Percentiles rank a stretch among this genome's conserved stretches.
Conservation (phyloP, 2,329 filamentous ascomycete species). For the Talaromyces sp. region DNA sequence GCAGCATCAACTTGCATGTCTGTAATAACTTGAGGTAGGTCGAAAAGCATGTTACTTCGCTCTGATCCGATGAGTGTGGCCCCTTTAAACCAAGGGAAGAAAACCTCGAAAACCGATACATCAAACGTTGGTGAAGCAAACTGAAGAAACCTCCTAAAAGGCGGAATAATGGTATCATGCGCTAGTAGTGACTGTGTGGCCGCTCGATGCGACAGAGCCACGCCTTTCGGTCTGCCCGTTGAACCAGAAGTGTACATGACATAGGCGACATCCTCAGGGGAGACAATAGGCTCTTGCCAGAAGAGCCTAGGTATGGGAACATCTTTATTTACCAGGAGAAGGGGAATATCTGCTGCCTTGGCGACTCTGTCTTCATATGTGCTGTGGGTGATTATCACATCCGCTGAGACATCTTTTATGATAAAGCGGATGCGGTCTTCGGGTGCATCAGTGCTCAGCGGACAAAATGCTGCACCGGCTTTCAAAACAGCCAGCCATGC, state of each 20-base stretch:
- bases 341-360: conserved; percentile 21
- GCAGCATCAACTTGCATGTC: conserved; percentile 71
- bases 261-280: conserved; percentile 60
- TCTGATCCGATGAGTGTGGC: conserved; percentile 69
- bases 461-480: conserved; percentile 80
- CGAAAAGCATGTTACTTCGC: conserved; percentile 66
- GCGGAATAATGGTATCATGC: conserved; percentile 73
- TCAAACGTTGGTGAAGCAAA: conserved; percentile 93
- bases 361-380: conserved; percentile 24
- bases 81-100: conserved; percentile 76
- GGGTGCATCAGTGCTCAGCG: conserved; percentile 74
- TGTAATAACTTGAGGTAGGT: conserved; percentile 67
- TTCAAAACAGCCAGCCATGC: conserved; percentile 74
- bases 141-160: conserved; percentile 77
- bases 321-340: conserved; percentile 25
- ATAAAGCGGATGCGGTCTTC: conserved; percentile 76
- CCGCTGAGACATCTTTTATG: conserved; percentile 68
- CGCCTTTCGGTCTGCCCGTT: conserved; percentile 84
- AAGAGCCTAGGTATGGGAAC: conserved; percentile 11
- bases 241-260: conserved; percentile 93
- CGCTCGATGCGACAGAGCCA: conserved; percentile 74
- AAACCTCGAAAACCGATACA: conserved; percentile 91
- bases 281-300: conserved; percentile 23
- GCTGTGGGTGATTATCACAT: conserved; percentile 62
- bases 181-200: conserved; percentile 78